These are phyloP conservation scores for Galerina sulciceps DNA, from an alignment of 768 basidiomycete species.

Conservation along the genomic window DNA sequence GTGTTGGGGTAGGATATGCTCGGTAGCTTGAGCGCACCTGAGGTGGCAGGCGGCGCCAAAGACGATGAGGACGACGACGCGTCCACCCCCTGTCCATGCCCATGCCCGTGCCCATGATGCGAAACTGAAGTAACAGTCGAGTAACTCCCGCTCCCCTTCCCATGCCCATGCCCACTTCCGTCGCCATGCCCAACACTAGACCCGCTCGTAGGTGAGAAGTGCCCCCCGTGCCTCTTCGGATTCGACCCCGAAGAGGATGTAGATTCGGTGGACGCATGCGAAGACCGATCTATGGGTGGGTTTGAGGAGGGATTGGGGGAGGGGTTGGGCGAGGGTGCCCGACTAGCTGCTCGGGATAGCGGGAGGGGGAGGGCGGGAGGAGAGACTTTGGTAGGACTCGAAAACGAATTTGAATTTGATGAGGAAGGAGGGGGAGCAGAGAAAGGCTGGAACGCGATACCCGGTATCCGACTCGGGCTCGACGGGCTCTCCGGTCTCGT, in stretches of 20 bases:
- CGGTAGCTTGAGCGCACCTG: conserved; percentile 13
- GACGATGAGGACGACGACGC: conserved; percentile 4
- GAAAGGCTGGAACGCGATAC: conserved; percentile 5
- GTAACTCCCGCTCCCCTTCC: conserved; percentile 12
- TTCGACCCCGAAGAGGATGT: conserved; percentile 20
- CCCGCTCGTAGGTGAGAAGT: neutral
- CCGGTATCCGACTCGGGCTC: neutral
- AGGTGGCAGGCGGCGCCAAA: conserved; percentile 18
- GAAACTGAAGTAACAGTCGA: conserved; percentile 12
- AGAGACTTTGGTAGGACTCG: neutral
- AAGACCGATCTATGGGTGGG: conserved; percentile 12
- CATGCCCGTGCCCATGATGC: neutral
- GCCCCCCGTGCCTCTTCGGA: conserved; percentile 18
- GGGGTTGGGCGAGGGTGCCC: neutral
- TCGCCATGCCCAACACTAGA: too few species aligned
- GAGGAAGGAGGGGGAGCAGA: too few species aligned
- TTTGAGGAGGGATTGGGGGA: too few species aligned
- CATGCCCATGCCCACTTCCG: neutral
- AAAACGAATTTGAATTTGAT: neutral
- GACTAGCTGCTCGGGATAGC: neutral
- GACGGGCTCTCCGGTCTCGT: too few species aligned
- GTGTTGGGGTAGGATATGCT: conserved; percentile 24
- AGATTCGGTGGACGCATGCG: conserved; percentile 16
- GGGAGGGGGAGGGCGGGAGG: too few species aligned
- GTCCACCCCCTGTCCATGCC: neutral